Evolutionary conservation across 1,139 yeast genomes (phyloP).

Genomic region (Suhomyces ambrosiae): DNA sequence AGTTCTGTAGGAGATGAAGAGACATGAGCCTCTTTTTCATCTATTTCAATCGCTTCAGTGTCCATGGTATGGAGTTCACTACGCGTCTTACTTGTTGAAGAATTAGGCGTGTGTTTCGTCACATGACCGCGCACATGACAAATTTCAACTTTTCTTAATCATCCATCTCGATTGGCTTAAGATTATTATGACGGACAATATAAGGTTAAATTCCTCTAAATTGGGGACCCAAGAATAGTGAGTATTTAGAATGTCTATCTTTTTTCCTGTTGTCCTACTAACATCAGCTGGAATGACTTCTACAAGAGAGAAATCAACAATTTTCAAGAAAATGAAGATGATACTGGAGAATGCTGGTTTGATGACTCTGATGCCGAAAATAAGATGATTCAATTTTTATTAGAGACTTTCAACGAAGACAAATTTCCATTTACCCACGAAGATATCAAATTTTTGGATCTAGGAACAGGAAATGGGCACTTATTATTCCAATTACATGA

Average conservation of each 20-base stretch:
- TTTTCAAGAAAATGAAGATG: slow-evolving; percentile 70
- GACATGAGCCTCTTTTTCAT: neutral
- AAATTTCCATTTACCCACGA: slow-evolving; percentile 31
- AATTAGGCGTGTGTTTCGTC: neutral
- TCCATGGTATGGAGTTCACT: neutral
- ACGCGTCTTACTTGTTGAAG: slow-evolving; percentile 5
- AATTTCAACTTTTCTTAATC: too few species aligned
- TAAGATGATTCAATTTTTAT: slow-evolving; percentile 70
- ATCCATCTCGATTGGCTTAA: neutral
- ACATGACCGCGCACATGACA: too few species aligned
- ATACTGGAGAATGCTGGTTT: slow-evolving; percentile 97
- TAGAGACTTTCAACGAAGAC: slow-evolving; percentile 30
- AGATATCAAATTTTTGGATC: slow-evolving; percentile 57
- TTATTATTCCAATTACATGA: slow-evolving; percentile 67
- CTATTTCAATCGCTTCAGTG: slow-evolving; percentile 1
- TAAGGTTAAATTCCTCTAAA: slow-evolving; percentile 66
- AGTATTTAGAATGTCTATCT: neutral
- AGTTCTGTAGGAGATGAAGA: slow-evolving; percentile 7
- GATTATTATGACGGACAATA: slow-evolving; percentile 51
- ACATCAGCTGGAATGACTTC: slow-evolving; percentile 79
- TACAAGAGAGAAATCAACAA: slow-evolving; percentile 72
- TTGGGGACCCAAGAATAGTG: slow-evolving; percentile 78
- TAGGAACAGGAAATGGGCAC: slow-evolving; percentile 98
- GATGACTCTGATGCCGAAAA: slow-evolving; percentile 89
- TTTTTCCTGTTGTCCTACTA: slow-evolving; percentile 22